Base-by-base conservation (phyloP, 176 grass and related monocot species). In the Avena eriantha region DNA sequence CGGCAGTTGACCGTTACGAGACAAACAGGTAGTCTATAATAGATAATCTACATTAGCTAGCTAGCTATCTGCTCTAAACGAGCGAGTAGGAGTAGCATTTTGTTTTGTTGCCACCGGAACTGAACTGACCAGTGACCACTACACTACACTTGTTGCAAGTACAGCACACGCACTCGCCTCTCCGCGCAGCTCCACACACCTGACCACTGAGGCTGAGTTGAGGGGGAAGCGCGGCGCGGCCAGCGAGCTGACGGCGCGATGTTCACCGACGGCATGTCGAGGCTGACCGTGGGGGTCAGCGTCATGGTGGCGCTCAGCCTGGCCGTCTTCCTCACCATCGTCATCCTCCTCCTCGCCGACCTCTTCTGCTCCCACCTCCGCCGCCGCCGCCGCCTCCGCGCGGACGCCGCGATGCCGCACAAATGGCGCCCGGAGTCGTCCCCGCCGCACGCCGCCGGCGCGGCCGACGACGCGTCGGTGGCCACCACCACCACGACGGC, bases 321-420 rank as follows among this genome's bases (percentile, higher is more conserved):
- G 59, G 82, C 90, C 29, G 10, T 88, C 41, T 88, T 91, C 90
- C 86, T 91, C 77, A 91, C 86, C 77, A 81, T 88, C 82, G 77
- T 81, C 12, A 15, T 88, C 13, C 90, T 91, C 61, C 82, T 91
- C 82, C 90, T 91, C 46, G 82, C 82, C 23, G 90, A 91, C 86
- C 86, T 91, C 45, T 78, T 91, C 90, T 88, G 86, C 90, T 83
- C 90, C 31, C 82, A 85, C 71, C 90, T 91, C 63, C 82, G 78
- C 3, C 43, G 53, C 14, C 43, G 53, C 14, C 82, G 82, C 3
- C 77, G 82, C 5, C 77, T 77, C 39, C 86, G 77, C 33, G 77
- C 17, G 58, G 81, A 46, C 0, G 71, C 71, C 0, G 63, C 36
- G 8, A n/a, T 31, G 24, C 48, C 73, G 24, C 48, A 29, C 43